Conservation (phyloP, 352 stramenopile genomes). For the Phytophthora ohioensis region DNA sequence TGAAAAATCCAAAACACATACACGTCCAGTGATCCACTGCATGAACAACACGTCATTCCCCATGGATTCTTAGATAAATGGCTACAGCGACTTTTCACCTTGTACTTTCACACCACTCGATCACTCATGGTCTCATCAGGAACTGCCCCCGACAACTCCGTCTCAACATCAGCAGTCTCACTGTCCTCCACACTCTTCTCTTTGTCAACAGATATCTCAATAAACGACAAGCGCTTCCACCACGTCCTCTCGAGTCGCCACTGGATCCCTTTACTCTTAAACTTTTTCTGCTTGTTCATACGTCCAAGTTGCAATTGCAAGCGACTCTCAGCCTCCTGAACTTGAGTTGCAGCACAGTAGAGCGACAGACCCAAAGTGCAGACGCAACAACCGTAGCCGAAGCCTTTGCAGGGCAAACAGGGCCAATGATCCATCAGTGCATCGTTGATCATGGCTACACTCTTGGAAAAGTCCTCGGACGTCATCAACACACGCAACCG, state of each 20-base stretch:
- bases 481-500: conserved; percentile 59
- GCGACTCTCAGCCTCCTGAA: conserved; percentile 74
- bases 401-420: conserved; percentile 81
- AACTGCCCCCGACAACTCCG: background rate
- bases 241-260: conserved; percentile 76
- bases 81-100: background rate
- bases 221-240: conserved; percentile 71
- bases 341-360: conserved; percentile 81
- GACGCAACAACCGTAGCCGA: conserved; percentile 85
- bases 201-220: conserved; percentile 60
- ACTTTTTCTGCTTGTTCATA: conserved; percentile 77
- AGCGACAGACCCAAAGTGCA: conserved; percentile 85
- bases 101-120: conserved; percentile 19
- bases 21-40: too few relatives aligned
- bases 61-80: conserved; percentile 3
- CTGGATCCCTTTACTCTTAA: conserved; percentile 59
- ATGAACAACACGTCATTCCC: too few relatives aligned
- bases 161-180: background rate
- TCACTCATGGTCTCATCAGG: conserved; percentile 30
- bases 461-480: conserved; percentile 68
- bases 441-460: conserved; percentile 81
- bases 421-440: conserved; percentile 87
- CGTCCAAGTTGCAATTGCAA: conserved; percentile 73
- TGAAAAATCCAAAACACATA: too few relatives aligned
- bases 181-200: background rate